phyloP scores from a whole-genome alignment of 1,284 basidiomycete species.

The Moesziomyces sp. region DNA sequence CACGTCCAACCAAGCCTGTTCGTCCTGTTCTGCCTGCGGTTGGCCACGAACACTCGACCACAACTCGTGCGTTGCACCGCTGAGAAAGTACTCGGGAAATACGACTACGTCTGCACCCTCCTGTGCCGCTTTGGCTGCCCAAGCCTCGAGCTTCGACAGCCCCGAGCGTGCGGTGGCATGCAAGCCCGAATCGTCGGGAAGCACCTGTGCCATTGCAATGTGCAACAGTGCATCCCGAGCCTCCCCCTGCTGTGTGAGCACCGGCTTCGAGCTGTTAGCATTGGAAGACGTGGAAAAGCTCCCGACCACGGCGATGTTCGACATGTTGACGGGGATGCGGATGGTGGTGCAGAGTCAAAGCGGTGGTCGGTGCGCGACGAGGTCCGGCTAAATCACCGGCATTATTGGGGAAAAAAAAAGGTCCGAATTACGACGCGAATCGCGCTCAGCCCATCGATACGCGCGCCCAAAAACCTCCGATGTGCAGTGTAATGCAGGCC shows the following conservation, averaged over 20 bases:
- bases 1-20: conserved; percentile 51
- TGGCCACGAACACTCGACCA: conserved; percentile 23
- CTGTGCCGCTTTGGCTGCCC: conserved; percentile 26
- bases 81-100: conserved; percentile 66
- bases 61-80: conserved; percentile 55
- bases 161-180: conserved; percentile 4
- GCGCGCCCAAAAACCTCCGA: no score
- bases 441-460: no score
- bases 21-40: conserved; percentile 20
- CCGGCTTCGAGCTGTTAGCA: conserved; percentile 6
- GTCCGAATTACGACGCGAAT: no score
- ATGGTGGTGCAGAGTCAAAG: no score
- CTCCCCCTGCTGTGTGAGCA: conserved; percentile 7
- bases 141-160: conserved; percentile 39
- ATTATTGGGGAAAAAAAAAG: no score
- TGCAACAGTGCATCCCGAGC: conserved; percentile 27
- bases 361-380: not conserved
- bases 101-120: conserved; percentile 59
- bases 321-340: no score
- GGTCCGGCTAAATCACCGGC: conserved; percentile 8
- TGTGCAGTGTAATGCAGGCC: no score
- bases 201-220: conserved; percentile 41
- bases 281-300: conserved; percentile 7
- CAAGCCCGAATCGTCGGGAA: conserved; percentile 34
- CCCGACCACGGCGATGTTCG: conserved; percentile 1